Evolutionary conservation across 306 rosid species (phyloP), one percentile per base, ranked within the genome.

Genomic region (Dryas octopetala): DNA sequence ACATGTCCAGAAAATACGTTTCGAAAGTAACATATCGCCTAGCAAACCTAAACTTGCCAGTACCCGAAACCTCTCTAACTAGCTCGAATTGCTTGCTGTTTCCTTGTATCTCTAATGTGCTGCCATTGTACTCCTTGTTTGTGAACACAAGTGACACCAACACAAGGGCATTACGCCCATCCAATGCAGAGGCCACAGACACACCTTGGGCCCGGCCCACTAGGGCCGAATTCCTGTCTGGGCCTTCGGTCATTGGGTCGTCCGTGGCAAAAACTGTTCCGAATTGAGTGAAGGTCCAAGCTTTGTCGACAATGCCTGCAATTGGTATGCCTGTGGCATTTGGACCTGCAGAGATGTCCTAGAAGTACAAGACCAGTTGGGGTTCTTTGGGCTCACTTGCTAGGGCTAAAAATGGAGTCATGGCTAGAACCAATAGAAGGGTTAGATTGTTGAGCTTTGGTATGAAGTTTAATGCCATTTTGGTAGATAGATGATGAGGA

Each of bases 71-170:
- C 54, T 81, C 82, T 38, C 78, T 60, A 14, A 61, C 67, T 2
- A 4, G 1, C 74, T 71, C 73, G 43, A 71, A 77, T 4, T 62
- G 65, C 62, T 19, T 66, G 17, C 68, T 63, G 40, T 16, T 50
- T 9, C 85, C 82, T 74, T 67, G 85, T 26, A 82, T 41, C 55
- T 82, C 82, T 4, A 77, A 41, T 7, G 72, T 82, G 67, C 76
- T 82, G 58, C 81, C 82, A 26, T 77, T 72, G 73, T 73, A 73
- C 53, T 58, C 26, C 66, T 58, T 67, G 71, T 72, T 66, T 13
- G 76, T 65, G 78, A 83, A 78, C 74, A 83, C 86, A 5, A 78
- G 2, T 0, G 86, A 78, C 1, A 76, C 2, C 51, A 46, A 26
- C 14, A 62, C 73, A 55, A 15, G 72, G 3, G 79, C 5, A 55